A percentile compares a stretch with the other conserved stretches of the same genome.
These are phyloP conservation scores for Talaromyces borbonicus DNA, from an alignment of 495 filamentous ascomycete species.

Conservation along the genomic window DNA sequence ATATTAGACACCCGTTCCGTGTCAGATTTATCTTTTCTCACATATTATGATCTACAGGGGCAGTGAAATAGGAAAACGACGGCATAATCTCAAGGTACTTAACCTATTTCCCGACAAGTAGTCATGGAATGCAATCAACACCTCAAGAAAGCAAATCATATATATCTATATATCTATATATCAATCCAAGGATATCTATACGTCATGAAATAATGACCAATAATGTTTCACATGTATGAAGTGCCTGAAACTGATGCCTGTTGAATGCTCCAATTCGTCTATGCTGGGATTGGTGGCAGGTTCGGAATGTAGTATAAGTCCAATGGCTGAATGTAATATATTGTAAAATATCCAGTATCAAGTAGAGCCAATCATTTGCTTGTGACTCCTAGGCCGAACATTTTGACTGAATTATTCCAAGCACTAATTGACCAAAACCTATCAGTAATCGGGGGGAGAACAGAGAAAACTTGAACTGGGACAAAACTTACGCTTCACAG, in stretches of 20 bases:
- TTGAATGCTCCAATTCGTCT: too few species aligned
- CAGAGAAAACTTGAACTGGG: not conserved
- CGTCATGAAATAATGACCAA: too few species aligned
- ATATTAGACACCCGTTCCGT: not conserved
- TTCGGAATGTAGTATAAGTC: too few species aligned
- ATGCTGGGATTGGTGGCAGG: too few species aligned
- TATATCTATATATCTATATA: too few species aligned
- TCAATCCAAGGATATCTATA: too few species aligned
- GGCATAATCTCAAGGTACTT: not conserved
- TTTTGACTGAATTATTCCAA: constrained; percentile 71
- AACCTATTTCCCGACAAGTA: too few species aligned
- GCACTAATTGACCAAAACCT: constrained; percentile 34
- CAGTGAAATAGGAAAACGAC: not conserved
- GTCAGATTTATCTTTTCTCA: not conserved
- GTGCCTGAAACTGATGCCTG: too few species aligned
- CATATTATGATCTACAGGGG: not conserved
- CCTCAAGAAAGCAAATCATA: too few species aligned
- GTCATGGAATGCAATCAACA: too few species aligned
- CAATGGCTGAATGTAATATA: too few species aligned
- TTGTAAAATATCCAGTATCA: not conserved
- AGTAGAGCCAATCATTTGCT: not conserved
- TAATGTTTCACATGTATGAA: too few species aligned
- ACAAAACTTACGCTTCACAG: constrained; percentile 59
- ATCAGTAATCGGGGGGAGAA: constrained; percentile 11
- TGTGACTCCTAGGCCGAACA: constrained; percentile 64